Conservation (phyloP, 768 basidiomycete species). For the Fistulinella prunicolor region DNA sequence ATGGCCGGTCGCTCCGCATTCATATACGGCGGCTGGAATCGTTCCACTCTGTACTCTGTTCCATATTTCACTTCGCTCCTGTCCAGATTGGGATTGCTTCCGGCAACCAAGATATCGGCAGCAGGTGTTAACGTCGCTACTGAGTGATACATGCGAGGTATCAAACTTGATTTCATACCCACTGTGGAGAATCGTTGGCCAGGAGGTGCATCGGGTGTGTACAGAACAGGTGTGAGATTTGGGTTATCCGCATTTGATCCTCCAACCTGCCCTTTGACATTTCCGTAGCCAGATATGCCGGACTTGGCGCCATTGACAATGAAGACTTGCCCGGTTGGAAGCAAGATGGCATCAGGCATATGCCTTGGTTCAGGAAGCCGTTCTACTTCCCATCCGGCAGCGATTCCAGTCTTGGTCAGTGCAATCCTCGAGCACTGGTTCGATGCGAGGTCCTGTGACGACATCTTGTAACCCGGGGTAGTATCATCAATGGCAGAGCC, state of each 20-base stretch:
- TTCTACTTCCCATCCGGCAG: constrained; percentile 70
- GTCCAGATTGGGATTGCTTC: constrained; percentile 83
- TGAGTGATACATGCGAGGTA: constrained; percentile 81
- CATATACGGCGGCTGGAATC: constrained; percentile 84
- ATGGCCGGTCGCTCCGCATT: constrained; percentile 54
- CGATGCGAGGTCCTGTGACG: constrained; percentile 71
- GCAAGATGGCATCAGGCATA: constrained; percentile 80
- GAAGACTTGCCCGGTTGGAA: constrained; percentile 71
- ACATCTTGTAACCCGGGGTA: constrained; percentile 57
- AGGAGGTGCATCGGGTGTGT: constrained; percentile 50
- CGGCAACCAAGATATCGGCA: constrained; percentile 74
- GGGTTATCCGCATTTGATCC: constrained; percentile 77
- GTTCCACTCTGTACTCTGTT: constrained; percentile 88
- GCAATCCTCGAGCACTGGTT: constrained; percentile 69
- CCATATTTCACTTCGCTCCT: constrained; percentile 68
- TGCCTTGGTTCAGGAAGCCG: constrained; percentile 68
- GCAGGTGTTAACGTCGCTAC: constrained; percentile 73
- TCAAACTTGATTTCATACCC: constrained; percentile 61
- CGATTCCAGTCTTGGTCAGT: constrained; percentile 62
- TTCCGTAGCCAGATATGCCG: constrained; percentile 78
- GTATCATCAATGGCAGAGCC: constrained; percentile 66
- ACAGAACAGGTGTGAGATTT: constrained; percentile 65
- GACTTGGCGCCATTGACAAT: constrained; percentile 74
- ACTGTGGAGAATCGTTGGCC: constrained; percentile 57
- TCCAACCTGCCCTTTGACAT: constrained; percentile 66